These are phyloP conservation scores for Aspergillus niger DNA, from an alignment of 2,329 filamentous ascomycete species.

Conservation along the genomic window DNA sequence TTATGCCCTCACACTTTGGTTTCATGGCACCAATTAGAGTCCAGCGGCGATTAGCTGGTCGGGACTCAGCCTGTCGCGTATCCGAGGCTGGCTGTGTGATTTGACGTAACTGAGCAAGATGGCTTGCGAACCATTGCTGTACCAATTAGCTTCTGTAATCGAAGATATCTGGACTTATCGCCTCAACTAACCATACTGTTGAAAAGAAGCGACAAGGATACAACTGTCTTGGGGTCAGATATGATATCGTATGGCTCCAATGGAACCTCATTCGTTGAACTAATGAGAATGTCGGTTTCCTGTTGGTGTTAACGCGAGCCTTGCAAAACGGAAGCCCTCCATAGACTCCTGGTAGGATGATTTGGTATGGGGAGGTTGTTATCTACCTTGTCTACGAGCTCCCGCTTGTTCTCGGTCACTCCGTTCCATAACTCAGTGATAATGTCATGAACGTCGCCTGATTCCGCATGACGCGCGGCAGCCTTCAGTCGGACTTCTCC, in stretches of 20 bases:
- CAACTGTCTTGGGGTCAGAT: slow-evolving; percentile 81
- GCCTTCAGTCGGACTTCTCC: slow-evolving; percentile 70
- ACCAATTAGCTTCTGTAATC: slow-evolving; percentile 1
- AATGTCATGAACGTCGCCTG: slow-evolving; percentile 71
- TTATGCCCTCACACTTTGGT: slow-evolving; percentile 56
- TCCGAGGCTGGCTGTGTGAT: slow-evolving; percentile 73
- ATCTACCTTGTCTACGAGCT: slow-evolving; percentile 62
- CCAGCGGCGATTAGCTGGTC: slow-evolving; percentile 71
- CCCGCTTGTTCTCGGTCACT: slow-evolving; percentile 51
- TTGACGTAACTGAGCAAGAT: slow-evolving; percentile 76
- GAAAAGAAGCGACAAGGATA: slow-evolving; percentile 82
- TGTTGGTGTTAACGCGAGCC: slow-evolving; percentile 31
- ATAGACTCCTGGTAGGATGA: not conserved
- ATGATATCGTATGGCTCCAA: slow-evolving; percentile 81
- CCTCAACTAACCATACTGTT: slow-evolving; percentile 72
- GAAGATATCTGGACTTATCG: not conserved
- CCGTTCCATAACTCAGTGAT: slow-evolving; percentile 67
- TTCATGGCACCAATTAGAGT: slow-evolving; percentile 71
- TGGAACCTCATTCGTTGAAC: slow-evolving; percentile 58
- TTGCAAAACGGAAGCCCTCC: not conserved
- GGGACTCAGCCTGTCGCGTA: slow-evolving; percentile 45
- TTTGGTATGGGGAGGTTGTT: not conserved
- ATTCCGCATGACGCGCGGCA: slow-evolving; percentile 66
- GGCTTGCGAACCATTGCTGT: slow-evolving; percentile 83
- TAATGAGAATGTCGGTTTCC: slow-evolving; percentile 58